These are phyloP conservation scores for Mucor lusitanicus DNA, from an alignment of 371 early-diverging fungal genomes.

Conservation along the genomic window DNA sequence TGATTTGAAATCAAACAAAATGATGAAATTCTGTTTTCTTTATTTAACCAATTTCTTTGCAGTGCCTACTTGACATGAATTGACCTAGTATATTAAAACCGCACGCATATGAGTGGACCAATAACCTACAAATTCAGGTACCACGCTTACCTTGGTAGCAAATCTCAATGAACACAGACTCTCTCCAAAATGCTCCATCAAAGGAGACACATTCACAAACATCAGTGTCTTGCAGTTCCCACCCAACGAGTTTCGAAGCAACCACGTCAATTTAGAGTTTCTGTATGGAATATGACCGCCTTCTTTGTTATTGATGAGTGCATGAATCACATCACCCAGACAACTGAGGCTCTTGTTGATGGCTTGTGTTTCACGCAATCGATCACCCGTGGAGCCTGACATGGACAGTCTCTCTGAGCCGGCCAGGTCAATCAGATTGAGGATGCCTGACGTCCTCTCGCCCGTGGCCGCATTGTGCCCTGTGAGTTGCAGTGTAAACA, in stretches of 20 bases:
- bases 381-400: slow-evolving; percentile 90
- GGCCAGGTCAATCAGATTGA: slow-evolving; percentile 96
- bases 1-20: background rate
- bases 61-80: slow-evolving; percentile 18
- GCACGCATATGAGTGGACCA: too few species aligned
- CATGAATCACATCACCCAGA: slow-evolving; percentile 94
- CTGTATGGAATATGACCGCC: slow-evolving; percentile 94
- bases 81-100: too few species aligned
- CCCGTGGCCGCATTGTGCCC: slow-evolving; percentile 75
- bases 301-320: slow-evolving; percentile 77
- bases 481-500: slow-evolving; percentile 81
- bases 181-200: slow-evolving; percentile 76
- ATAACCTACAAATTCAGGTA: too few species aligned
- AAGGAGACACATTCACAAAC: slow-evolving; percentile 97
- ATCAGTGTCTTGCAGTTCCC: slow-evolving; percentile 97
- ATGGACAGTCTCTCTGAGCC: slow-evolving; percentile 93
- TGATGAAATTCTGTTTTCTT: background rate
- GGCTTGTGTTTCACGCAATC: slow-evolving; percentile 94
- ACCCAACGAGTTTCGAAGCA: slow-evolving; percentile 89
- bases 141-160: slow-evolving; percentile 87
- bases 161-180: slow-evolving; percentile 94
- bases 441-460: slow-evolving; percentile 73
- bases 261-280: slow-evolving; percentile 95
- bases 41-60: slow-evolving; percentile 3
- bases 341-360: slow-evolving; percentile 96